Base-by-base conservation (phyloP, 352 stramenopile genomes). In the Phytophthora rubi region DNA sequence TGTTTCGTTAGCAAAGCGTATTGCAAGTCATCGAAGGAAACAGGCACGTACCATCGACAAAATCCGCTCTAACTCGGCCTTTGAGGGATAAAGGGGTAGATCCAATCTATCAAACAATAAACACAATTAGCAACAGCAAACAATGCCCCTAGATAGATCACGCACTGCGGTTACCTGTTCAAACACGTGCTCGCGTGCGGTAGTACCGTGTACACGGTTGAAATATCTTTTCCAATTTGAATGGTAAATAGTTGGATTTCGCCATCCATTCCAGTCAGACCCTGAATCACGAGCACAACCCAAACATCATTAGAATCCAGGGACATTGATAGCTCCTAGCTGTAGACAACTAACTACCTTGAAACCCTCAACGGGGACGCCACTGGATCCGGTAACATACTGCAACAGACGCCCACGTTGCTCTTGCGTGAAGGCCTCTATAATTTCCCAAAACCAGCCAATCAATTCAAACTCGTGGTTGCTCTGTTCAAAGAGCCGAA, bases 11-110 rank as follows among this genome's bases (percentile, higher is more conserved):
- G 35, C 10, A 3, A 12, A 16, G 9, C 35, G 15, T 4, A 16
- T 6, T 6, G 35, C 35, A 54, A 42, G n/a, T 30, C 1, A 30
- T 33, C 10, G 35, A 13, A 42, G 23, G 45, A 56, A 53, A 18
- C 18, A 64, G 13, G 15, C 18, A 66, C 67, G 83, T 59, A 98
- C 96, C 78, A 99, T 89, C 37, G 83, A 88, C 52, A 99, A 80
- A 62, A 97, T 98, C 53, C 98, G 83, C 67, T 98, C 78, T 12
- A 99, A 73, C 44, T 99, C 93, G 48, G 87, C 83, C 73, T 97
- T 98, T 0, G 79, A 86, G 32, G 78, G 54, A 71, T 94, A 96
- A 21, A 95, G 70, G 0, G 87, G 87, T 15, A 96, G 66, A 65
- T 94, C 88, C 32, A 96, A 56, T 76, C 88, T 91, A 47, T 16